Evolutionary conservation across 495 filamentous ascomycete genomes (phyloP).

Genomic region (Bacidia rubella): DNA sequence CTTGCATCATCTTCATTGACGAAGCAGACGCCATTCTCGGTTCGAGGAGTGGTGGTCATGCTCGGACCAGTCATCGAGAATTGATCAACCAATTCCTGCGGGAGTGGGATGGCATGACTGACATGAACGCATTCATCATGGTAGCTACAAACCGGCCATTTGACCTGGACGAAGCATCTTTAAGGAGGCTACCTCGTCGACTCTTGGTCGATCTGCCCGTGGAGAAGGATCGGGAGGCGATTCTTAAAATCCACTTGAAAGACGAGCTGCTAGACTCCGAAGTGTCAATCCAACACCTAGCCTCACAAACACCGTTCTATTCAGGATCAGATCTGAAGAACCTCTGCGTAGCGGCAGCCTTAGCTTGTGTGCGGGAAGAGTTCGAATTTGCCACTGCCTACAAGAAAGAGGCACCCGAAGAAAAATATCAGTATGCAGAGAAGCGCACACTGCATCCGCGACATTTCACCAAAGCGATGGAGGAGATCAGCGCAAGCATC

Average conservation of each 20-base stretch:
- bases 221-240: conserved; percentile 59
- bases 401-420: conserved; percentile 7
- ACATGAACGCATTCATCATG: conserved; percentile 89
- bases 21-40: conserved; percentile 89
- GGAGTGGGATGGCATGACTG: conserved; percentile 95
- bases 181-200: conserved; percentile 66
- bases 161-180: conserved; percentile 87
- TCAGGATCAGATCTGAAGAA: conserved; percentile 97
- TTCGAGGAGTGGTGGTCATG: conserved; percentile 43
- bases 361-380: conserved; percentile 79
- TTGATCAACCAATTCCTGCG: conserved; percentile 94
- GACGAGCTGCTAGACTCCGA: conserved; percentile 55
- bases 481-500: conserved; percentile 85
- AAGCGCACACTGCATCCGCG: conserved; percentile 47
- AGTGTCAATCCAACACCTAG: conserved; percentile 57
- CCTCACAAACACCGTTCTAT: conserved; percentile 73
- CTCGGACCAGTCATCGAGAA: conserved; percentile 60
- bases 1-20: conserved; percentile 92
- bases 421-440: conserved; percentile 46
- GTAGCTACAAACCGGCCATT: conserved; percentile 95
- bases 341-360: conserved; percentile 74
- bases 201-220: conserved; percentile 80
- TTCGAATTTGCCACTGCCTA: conserved; percentile 47
- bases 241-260: conserved; percentile 73
- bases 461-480: conserved; percentile 76